Evolutionary conservation across 495 filamentous ascomycete species (phyloP).

Genomic region (Aeminium ludgeri): DNA sequence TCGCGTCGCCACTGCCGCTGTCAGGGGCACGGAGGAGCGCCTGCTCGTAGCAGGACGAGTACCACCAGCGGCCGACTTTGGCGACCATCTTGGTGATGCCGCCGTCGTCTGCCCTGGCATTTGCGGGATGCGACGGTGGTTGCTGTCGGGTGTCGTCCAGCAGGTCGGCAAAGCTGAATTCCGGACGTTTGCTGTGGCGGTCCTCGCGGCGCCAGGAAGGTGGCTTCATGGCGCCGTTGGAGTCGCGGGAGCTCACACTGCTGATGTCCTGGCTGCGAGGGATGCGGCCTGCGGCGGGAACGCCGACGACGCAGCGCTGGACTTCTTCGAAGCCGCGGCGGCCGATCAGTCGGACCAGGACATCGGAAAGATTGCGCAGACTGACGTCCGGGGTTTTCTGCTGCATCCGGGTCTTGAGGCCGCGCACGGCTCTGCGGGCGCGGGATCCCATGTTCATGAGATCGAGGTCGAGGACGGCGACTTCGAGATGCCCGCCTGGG

Average conservation of each 20-base stretch:
- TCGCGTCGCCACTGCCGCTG: slow-evolving; percentile 28
- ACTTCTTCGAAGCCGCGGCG: slow-evolving; percentile 67
- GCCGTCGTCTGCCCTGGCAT: slow-evolving; percentile 40
- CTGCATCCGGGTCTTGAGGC: slow-evolving; percentile 60
- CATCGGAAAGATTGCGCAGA: slow-evolving; percentile 62
- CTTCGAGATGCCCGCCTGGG: slow-evolving; percentile 68
- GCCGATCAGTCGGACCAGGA: slow-evolving; percentile 57
- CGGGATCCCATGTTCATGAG: slow-evolving; percentile 34
- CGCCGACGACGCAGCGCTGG: slow-evolving; percentile 72
- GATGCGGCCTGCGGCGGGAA: slow-evolving; percentile 68
- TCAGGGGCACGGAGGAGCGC: slow-evolving; percentile 31
- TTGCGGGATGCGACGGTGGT: slow-evolving; percentile 14
- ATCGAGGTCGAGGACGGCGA: slow-evolving; percentile 26
- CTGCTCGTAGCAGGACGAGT: slow-evolving; percentile 74
- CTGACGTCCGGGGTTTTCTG: slow-evolving; percentile 42
- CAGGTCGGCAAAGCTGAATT: slow-evolving; percentile 20
- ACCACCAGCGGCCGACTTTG: slow-evolving; percentile 92
- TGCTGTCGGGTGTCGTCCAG: slow-evolving; percentile 21
- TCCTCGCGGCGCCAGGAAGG: slow-evolving; percentile 14
- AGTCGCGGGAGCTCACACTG: slow-evolving; percentile 8
- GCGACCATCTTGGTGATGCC: slow-evolving; percentile 83
- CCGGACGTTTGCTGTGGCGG: slow-evolving; percentile 1
- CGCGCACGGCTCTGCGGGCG: slow-evolving; percentile 57
- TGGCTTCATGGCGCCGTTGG: slow-evolving; percentile 2
- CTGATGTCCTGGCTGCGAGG: slow-evolving; percentile 18